phyloP scores from a whole-genome alignment of 1,284 basidiomycete genomes.

The Phaffia rhodozyma region DNA sequence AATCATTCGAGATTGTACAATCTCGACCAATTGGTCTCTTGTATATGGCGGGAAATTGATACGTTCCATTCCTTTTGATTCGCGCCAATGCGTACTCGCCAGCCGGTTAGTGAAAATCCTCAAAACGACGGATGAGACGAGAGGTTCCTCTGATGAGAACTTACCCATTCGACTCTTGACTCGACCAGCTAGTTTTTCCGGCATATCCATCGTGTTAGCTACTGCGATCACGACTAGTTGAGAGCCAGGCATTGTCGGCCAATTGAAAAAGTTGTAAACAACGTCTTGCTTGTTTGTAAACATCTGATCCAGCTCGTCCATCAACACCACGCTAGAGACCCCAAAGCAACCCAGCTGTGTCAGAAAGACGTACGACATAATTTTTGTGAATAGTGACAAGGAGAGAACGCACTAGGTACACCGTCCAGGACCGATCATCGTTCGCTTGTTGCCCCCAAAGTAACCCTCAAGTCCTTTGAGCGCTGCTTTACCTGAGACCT shows the following conservation, averaged over 20 bases:
- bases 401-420: constrained; percentile 34
- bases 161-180: constrained; percentile 81
- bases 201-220: constrained; percentile 96
- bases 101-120: background rate
- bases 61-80: constrained; percentile 65
- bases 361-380: background rate
- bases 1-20: constrained; percentile 66
- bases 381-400: background rate
- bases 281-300: constrained; percentile 94
- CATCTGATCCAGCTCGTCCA: constrained; percentile 96
- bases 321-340: constrained; percentile 66
- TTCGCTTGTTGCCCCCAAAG: constrained; percentile 26
- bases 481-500: constrained; percentile 31
- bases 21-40: constrained; percentile 65
- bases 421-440: constrained; percentile 31
- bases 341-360: background rate
- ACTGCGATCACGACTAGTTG: constrained; percentile 91
- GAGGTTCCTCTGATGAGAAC: constrained; percentile 22
- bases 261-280: constrained; percentile 99
- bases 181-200: constrained; percentile 84
- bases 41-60: constrained; percentile 93
- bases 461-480: constrained; percentile 34
- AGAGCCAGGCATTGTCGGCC: constrained; percentile 79
- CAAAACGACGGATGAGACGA: background rate
- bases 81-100: background rate